phyloP scores from a whole-genome alignment of 1,284 basidiomycete species.

The Pseudozyma sp. region DNA sequence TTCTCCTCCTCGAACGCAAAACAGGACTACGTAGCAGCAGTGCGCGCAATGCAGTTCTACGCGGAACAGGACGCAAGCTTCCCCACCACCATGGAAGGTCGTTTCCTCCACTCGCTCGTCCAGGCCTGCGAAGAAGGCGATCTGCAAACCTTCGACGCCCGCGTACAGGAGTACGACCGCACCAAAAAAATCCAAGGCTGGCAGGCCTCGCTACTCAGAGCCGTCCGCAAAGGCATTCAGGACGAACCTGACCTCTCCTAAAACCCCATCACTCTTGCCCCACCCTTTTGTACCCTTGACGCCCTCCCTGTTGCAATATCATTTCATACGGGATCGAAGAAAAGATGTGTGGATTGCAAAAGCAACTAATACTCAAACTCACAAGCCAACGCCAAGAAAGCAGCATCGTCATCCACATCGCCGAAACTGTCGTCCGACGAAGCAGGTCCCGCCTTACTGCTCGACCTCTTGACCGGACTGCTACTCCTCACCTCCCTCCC shows the following conservation, averaged over 20 bases:
- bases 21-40: slow-evolving; percentile 64
- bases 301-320: neutral
- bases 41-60: slow-evolving; percentile 67
- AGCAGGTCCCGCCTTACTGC: slow-evolving; percentile 4
- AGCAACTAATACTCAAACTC: slow-evolving; percentile 30
- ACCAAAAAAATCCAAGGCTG: slow-evolving; percentile 64
- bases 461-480: slow-evolving; percentile 2
- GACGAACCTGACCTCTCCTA: slow-evolving; percentile 67
- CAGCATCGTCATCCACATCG: slow-evolving; percentile 46
- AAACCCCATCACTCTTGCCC: neutral
- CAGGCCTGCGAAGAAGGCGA: slow-evolving; percentile 65
- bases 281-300: neutral
- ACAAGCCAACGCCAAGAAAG: slow-evolving; percentile 37
- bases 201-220: slow-evolving; percentile 62
- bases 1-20: neutral
- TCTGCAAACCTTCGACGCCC: slow-evolving; percentile 56
- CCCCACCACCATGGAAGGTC: slow-evolving; percentile 65
- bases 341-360: too few relatives aligned
- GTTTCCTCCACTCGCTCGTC: slow-evolving; percentile 64
- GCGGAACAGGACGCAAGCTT: slow-evolving; percentile 65
- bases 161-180: slow-evolving; percentile 65
- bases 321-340: neutral
- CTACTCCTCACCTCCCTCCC: slow-evolving; percentile 2
- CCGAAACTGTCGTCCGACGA: slow-evolving; percentile 47
- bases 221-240: slow-evolving; percentile 60